Evolutionary conservation across 805 yeast species (phyloP).

Genomic region (Metschnikowia hibisci): DNA sequence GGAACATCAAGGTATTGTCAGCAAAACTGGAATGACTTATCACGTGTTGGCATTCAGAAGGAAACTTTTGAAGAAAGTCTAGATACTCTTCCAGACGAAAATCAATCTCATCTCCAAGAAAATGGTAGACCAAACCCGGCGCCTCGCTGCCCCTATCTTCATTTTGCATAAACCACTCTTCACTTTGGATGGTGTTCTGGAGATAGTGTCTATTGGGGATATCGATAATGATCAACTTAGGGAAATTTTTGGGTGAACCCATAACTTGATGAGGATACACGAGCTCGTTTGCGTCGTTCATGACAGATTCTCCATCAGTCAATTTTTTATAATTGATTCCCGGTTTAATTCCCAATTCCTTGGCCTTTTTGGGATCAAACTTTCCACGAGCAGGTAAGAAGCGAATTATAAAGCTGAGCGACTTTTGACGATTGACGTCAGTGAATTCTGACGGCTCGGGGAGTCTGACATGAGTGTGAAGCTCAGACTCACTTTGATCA

Average conservation of each 20-base stretch:
- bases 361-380: constrained; percentile 65
- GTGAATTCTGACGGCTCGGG: constrained; percentile 22
- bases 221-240: constrained; percentile 66
- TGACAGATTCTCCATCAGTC: constrained; percentile 56
- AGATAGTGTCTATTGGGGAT: constrained; percentile 55
- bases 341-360: constrained; percentile 61
- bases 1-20: constrained; percentile 58
- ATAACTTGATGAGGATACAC: constrained; percentile 71
- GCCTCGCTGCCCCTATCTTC: constrained; percentile 32
- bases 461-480: constrained; percentile 36
- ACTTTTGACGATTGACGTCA: constrained; percentile 33
- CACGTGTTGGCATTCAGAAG: constrained; percentile 50
- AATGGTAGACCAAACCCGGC: constrained; percentile 64
- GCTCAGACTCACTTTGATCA: constrained; percentile 36
- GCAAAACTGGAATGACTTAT: constrained; percentile 69
- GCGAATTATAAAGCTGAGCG: constrained; percentile 67
- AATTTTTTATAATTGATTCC: constrained; percentile 58
- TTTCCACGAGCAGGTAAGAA: constrained; percentile 71
- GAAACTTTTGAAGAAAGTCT: constrained; percentile 53
- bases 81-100: constrained; percentile 39
- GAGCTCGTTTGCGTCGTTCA: constrained; percentile 53
- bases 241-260: constrained; percentile 54
- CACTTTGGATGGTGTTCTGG: constrained; percentile 23
- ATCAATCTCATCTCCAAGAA: constrained; percentile 62
- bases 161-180: constrained; percentile 30